Percentiles rank a stretch among this genome's conserved stretches.
Evolutionary conservation across 768 basidiomycete genomes (phyloP).

Genomic region (Auriculariales sp.): DNA sequence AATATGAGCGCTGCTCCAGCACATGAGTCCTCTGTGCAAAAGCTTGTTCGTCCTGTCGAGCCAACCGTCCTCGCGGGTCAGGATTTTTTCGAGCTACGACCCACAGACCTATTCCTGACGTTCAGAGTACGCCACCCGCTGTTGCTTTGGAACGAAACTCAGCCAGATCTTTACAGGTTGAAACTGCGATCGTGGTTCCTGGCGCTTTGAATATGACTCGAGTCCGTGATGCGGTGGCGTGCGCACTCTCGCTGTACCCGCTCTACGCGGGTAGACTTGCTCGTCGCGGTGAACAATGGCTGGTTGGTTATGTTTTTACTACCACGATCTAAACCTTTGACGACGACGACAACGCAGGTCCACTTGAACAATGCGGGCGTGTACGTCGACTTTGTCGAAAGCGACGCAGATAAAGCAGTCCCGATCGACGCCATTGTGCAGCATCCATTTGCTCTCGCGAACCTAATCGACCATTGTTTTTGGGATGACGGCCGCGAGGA

Average conservation of each 20-base stretch:
- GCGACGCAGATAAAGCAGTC: neutral
- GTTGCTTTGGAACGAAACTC: neutral
- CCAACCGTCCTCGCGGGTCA: neutral
- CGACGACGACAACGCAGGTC: neutral
- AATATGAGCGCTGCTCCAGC: no score
- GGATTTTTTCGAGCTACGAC: neutral
- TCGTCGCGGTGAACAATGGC: neutral
- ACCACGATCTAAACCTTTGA: neutral
- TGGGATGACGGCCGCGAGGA: neutral
- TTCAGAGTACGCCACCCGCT: neutral
- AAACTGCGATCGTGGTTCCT: neutral
- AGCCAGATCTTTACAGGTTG: neutral
- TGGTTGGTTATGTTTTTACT: neutral
- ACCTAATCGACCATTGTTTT: neutral
- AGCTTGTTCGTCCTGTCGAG: neutral
- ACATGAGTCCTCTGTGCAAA: no score
- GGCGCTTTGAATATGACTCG: neutral
- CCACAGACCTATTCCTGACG: neutral
- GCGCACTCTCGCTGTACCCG: neutral
- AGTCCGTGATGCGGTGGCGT: neutral
- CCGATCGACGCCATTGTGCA: neutral
- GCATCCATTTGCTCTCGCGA: neutral
- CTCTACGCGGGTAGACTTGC: neutral
- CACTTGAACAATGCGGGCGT: neutral
- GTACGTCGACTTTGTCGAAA: neutral